phyloP scores from a whole-genome alignment of 371 early-diverging fungal genomes.

The Mortierella sp. region DNA sequence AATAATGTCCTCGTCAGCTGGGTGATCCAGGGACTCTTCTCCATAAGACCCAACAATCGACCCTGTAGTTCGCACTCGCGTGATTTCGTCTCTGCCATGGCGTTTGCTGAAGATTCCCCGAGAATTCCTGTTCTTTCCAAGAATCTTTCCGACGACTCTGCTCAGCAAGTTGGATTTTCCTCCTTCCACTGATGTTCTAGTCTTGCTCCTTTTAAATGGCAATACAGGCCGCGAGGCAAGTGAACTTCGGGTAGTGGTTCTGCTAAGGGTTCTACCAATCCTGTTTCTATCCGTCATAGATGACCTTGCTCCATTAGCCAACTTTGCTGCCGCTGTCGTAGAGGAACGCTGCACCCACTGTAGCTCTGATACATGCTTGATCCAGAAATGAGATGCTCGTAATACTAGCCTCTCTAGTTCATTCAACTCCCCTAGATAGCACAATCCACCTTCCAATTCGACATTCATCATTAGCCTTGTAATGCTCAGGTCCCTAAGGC shows the following conservation, averaged over 20 bases:
- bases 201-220: slow-evolving; percentile 11
- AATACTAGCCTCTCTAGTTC: slow-evolving; percentile 12
- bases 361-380: slow-evolving; percentile 23
- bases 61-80: neutral
- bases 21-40: neutral
- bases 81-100: neutral
- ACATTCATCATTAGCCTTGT: slow-evolving; percentile 18
- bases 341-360: slow-evolving; percentile 19
- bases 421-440: slow-evolving; percentile 11
- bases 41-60: neutral
- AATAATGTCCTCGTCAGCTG: slow-evolving; percentile 4
- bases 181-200: neutral
- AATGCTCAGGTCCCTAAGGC: slow-evolving; percentile 12
- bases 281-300: neutral
- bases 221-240: neutral
- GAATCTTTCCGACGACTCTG: slow-evolving; percentile 5
- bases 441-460: slow-evolving; percentile 23
- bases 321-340: neutral
- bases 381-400: slow-evolving; percentile 16
- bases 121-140: slow-evolving; percentile 6
- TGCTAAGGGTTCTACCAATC: slow-evolving; percentile 2
- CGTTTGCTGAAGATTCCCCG: neutral
- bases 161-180: neutral
- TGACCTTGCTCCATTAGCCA: neutral
- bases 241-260: slow-evolving; percentile 12